Evolutionary conservation across 2,329 filamentous ascomycete genomes (phyloP).

Genomic region (Periconia macrospinosa): DNA sequence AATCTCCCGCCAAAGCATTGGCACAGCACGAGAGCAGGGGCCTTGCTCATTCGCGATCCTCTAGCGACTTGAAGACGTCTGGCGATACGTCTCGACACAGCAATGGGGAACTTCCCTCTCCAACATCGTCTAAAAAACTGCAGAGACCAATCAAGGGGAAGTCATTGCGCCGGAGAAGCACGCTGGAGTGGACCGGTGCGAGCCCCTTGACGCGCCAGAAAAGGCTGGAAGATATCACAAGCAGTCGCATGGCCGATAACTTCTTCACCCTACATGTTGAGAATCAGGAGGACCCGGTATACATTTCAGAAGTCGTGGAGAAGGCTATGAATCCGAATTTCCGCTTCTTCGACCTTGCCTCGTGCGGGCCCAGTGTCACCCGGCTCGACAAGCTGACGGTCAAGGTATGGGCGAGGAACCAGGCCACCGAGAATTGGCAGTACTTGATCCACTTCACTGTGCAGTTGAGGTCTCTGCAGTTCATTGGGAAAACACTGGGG

Average conservation of each 20-base stretch:
- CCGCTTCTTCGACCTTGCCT: slow-evolving; percentile 75
- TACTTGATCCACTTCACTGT: slow-evolving; percentile 73
- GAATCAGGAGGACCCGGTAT: slow-evolving; percentile 70
- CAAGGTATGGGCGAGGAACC: slow-evolving; percentile 71
- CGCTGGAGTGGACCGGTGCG: slow-evolving; percentile 64
- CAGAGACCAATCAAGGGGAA: slow-evolving; percentile 37
- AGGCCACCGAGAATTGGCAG: slow-evolving; percentile 58
- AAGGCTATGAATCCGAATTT: slow-evolving; percentile 92
- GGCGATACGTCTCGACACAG: slow-evolving; percentile 26
- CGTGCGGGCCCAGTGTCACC: slow-evolving; percentile 64
- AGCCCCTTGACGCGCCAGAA: slow-evolving; percentile 67
- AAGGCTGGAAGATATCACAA: slow-evolving; percentile 72
- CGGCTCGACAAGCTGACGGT: slow-evolving; percentile 67
- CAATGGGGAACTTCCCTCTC: slow-evolving; percentile 23
- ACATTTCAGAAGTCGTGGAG: slow-evolving; percentile 80
- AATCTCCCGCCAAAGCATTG: slow-evolving; percentile 68
- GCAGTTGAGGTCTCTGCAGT: slow-evolving; percentile 73
- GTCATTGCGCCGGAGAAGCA: slow-evolving; percentile 58
- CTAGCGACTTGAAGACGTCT: slow-evolving; percentile 52
- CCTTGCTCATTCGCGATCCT: slow-evolving; percentile 62
- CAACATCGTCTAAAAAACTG: slow-evolving; percentile 19
- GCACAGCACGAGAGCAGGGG: slow-evolving; percentile 53
- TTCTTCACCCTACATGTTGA: slow-evolving; percentile 84
- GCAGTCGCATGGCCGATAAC: slow-evolving; percentile 75
- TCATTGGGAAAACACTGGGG: slow-evolving; percentile 66